Base-by-base conservation (phyloP, 345 rosid genomes). In the Geranium brycei region DNA sequence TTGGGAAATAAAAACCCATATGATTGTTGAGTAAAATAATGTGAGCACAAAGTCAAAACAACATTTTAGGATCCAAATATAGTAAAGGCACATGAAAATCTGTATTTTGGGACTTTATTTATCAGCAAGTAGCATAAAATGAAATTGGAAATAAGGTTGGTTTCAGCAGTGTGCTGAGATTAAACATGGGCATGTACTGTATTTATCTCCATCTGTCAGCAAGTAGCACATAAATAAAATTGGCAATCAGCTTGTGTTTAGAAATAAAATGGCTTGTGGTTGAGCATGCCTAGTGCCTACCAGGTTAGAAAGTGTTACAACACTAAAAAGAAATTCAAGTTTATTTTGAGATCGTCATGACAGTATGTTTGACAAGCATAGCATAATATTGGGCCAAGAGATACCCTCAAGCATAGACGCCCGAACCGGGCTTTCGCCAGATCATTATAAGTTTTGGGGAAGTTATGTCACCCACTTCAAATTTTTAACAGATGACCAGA, bases 51-150 rank as follows among this genome's bases (percentile, higher is more conserved):
- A 71, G 75, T 75, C 74, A 75, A 66, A 77, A 72, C 67, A 57
- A 64, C 62, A 69, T 11, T 23, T 68, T 17, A 62, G 79, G 82
- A 77, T 78, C 78, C 79, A 65, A 23, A 73, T 64, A 68, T 72
- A 72, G 59, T 30, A 71, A 82, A 75, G 10, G 64, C 53, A 47
- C 53, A 47, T 47, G 53, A 8, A 23, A 47, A 47, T 8, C 53
- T 47, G 53, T 47, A 47, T 47, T 5, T 38, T 38, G 6, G 6
- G 11, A 5, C 2, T 38, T 13, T 13, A 47, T 47, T 13, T 47
- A 17, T 69, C 51, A 79, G 74, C 82, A 8, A 47, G 53, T 47
- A 6, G 53, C 53, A 47, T 3, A 8, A 47, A 76, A 78, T 35
- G 78, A 67, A 62, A 59, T 65, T 35, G 64, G 60, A 10, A 14